These are phyloP conservation scores for Chytriomyces sp. DNA, from an alignment of 192 early-diverging fungal species.

Conservation along the genomic window DNA sequence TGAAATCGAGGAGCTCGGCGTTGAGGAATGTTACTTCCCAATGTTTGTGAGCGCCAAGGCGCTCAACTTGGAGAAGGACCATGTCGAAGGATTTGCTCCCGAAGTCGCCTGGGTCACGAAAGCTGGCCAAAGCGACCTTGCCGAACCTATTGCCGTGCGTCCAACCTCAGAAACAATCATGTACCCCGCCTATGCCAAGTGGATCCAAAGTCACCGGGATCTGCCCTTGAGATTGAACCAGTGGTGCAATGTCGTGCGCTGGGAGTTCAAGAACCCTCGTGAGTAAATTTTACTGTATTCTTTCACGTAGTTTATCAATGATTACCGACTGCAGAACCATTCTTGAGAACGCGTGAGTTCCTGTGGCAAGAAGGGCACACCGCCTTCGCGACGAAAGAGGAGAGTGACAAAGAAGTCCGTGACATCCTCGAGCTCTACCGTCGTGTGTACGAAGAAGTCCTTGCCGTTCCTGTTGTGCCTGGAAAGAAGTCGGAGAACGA, in stretches of 20 bases:
- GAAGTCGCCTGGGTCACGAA: constrained; percentile 99
- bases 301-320: background rate
- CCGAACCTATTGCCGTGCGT: constrained; percentile 96
- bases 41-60: constrained; percentile 94
- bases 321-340: constrained; percentile 68
- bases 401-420: constrained; percentile 81
- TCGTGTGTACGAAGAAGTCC: constrained; percentile 93
- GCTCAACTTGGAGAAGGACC: constrained; percentile 96
- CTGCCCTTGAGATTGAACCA: constrained; percentile 96
- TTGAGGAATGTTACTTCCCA: constrained; percentile 98
- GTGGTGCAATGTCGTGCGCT: constrained; percentile 99
- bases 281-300: constrained; percentile 35
- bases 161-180: constrained; percentile 99
- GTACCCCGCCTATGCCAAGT: constrained; percentile 98
- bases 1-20: constrained; percentile 87
- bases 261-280: constrained; percentile 99
- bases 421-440: constrained; percentile 94
- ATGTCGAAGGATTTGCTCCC: constrained; percentile 98
- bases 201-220: constrained; percentile 97
- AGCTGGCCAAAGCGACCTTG: constrained; percentile 89
- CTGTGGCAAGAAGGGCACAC: constrained; percentile 99
- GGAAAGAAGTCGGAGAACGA: constrained; percentile 99
- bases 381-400: constrained; percentile 88
- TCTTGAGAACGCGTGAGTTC: constrained; percentile 98
- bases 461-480: constrained; percentile 95